Evolutionary conservation across 2,329 filamentous ascomycete genomes (phyloP), one percentile per base, ranked within the genome.

Genomic region (Colletotrichum sp.): DNA sequence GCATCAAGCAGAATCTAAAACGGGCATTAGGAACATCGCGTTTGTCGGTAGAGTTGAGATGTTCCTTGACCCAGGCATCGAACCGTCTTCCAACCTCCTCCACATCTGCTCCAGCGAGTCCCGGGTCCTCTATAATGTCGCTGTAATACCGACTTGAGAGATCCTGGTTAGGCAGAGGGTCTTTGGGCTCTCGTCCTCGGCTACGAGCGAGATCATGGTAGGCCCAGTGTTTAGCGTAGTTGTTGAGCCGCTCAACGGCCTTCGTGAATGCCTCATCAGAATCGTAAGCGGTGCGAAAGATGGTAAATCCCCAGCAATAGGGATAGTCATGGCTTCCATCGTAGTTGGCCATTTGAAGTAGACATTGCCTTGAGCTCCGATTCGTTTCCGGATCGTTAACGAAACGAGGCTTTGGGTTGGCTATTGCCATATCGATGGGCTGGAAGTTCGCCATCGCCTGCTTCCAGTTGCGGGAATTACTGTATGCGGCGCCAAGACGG

Each of bases 231-330:
- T 76, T 75, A 52, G 77, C 76, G 66, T 79, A 79, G 28, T 56
- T 25, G 48, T 66, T 67, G 60, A 79, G 67, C 13, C 79, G 76
- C 69, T 76, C 70, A 39, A 79, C 25, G 65, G 77, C 77, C n/a
- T 60, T 66, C 32, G 65, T 55, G 28, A 78, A 58, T 1, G 30
- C 62, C 64, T 79, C 78, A 22, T 79, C 70, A 8, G 78, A 78
- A 1, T 68, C 78, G 66, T 80, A 80, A 34, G 78, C 74, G 30
- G 78, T 79, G 66, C 77, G 78, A 69, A 79, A 79, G 48, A 79
- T 77, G 28, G 77, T 77, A 68, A 74, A 80, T 2, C 77, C 78
- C 78, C 77, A 79, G n/a, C 74, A 79, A n/a, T 78, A 79, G 60
- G 73, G 70, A n/a, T 79, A 78, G 66, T 39, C 74, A 39, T 80